Conservation (phyloP, 2,329 filamentous ascomycete genomes). For the Apiospora rasikravindrae region DNA sequence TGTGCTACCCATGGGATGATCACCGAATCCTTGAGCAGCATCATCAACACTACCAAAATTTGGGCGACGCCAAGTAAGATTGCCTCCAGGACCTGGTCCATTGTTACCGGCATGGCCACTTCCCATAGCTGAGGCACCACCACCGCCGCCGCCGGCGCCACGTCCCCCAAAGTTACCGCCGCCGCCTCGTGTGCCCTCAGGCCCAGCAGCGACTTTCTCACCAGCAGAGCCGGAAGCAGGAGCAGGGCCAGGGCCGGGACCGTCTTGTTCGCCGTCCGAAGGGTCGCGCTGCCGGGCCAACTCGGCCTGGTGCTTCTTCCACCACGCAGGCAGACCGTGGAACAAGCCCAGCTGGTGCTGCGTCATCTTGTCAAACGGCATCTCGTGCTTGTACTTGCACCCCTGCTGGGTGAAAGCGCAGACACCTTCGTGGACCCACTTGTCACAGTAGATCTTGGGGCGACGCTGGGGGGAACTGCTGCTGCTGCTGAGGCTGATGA, state of each 20-base stretch:
- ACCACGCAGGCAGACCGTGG: conserved; percentile 66
- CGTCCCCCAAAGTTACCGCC: neutral
- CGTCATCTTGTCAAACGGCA: conserved; percentile 72
- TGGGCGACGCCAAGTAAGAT: neutral
- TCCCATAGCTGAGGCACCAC: neutral
- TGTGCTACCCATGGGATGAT: neutral
- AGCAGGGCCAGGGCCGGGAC: neutral
- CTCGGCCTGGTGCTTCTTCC: conserved; percentile 59
- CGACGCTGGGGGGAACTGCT: conserved; percentile 31
- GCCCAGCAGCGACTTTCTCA: neutral
- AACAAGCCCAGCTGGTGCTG: conserved; percentile 75
- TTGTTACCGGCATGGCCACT: neutral
- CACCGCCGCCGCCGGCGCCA: neutral
- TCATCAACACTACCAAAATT: neutral
- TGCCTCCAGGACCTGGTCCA: neutral
- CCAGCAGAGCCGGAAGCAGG: neutral
- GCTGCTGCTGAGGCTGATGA: conserved; percentile 9
- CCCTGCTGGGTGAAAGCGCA: conserved; percentile 87
- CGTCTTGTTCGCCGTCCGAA: conserved; percentile 5
- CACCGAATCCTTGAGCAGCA: neutral
- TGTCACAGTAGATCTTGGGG: conserved; percentile 80
- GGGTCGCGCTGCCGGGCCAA: conserved; percentile 38
- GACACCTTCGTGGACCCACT: conserved; percentile 86
- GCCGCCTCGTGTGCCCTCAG: neutral
- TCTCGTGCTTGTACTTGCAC: conserved; percentile 89